These are phyloP conservation scores for Kalmusia sp. DNA, from an alignment of 2,329 filamentous ascomycete genomes.

Conservation along the genomic window DNA sequence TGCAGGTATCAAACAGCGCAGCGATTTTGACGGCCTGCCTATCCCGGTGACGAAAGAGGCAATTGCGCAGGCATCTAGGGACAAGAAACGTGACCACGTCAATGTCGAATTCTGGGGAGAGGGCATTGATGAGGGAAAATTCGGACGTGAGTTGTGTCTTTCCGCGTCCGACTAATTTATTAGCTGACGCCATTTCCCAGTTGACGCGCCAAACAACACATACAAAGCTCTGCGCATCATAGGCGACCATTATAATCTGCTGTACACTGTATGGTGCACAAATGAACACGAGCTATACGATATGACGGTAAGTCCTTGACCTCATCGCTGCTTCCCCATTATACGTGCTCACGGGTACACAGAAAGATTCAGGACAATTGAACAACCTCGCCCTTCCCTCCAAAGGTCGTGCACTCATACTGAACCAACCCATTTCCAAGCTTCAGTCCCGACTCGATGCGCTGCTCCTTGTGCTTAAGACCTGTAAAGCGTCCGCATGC, in stretches of 20 bases:
- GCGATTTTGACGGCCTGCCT: constrained; percentile 43
- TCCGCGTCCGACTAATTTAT: background rate
- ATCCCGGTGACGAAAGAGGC: constrained; percentile 36
- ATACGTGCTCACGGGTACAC: background rate
- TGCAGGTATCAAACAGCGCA: constrained; percentile 29
- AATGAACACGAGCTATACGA: constrained; percentile 73
- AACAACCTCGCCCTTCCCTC: constrained; percentile 19
- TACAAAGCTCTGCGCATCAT: constrained; percentile 68
- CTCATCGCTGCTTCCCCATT: background rate
- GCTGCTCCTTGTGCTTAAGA: constrained; percentile 67
- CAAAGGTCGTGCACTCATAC: background rate
- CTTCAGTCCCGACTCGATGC: constrained; percentile 55
- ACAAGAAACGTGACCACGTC: constrained; percentile 42
- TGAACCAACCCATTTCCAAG: constrained; percentile 9
- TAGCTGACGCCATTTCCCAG: constrained; percentile 4
- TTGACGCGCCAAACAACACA: constrained; percentile 56
- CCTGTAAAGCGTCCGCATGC: constrained; percentile 63
- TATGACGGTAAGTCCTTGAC: constrained; percentile 54
- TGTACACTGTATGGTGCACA: constrained; percentile 74
- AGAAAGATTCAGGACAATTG: constrained; percentile 39
- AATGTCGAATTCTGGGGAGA: constrained; percentile 51
- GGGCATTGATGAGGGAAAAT: constrained; percentile 30
- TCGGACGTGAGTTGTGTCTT: constrained; percentile 8
- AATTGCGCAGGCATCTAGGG: constrained; percentile 13
- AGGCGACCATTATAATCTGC: constrained; percentile 63